Conservation (phyloP, 768 basidiomycete species). For the Pholiota molesta region DNA sequence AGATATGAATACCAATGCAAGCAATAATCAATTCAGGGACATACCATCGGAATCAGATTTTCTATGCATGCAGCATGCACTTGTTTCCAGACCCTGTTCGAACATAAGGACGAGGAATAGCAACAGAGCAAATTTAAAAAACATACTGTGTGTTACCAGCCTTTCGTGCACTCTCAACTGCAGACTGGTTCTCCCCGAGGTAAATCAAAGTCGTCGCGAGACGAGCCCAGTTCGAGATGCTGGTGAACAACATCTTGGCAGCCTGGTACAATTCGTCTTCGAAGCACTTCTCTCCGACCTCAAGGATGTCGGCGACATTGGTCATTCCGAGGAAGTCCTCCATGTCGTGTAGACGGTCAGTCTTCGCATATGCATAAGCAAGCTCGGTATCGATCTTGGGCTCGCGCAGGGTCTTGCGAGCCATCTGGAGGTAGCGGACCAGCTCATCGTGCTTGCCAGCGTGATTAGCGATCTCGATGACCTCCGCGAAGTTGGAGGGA, state of each 20-base stretch:
- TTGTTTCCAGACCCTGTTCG: conserved; percentile 95
- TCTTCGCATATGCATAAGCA: conserved; percentile 96
- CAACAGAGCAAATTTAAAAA: not conserved
- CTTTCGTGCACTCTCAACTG: conserved; percentile 98
- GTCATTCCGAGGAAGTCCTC: conserved; percentile 99
- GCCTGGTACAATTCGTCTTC: conserved; percentile 98
- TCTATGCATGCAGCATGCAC: conserved; percentile 98
- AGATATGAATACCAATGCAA: conserved; percentile 9
- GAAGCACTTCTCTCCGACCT: conserved; percentile 99
- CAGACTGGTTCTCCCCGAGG: conserved; percentile 95
- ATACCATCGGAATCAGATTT: conserved; percentile 91
- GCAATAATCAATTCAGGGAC: conserved; percentile 20
- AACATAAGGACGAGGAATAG: conserved; percentile 15
- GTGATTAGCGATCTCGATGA: conserved; percentile 93
- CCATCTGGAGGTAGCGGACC: conserved; percentile 98
- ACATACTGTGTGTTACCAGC: conserved; percentile 97
- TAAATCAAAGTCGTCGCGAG: conserved; percentile 98
- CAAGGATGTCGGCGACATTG: conserved; percentile 95
- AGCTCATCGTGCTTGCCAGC: conserved; percentile 91
- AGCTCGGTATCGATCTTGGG: conserved; percentile 98
- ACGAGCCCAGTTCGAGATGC: conserved; percentile 99
- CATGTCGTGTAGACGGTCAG: conserved; percentile 98
- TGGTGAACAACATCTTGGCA: conserved; percentile 91
- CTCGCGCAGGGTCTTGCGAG: conserved; percentile 93
- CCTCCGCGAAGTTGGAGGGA: conserved; percentile 90